Evolutionary conservation across 164 flowering plant species (phyloP).

Genomic region (Warburgia ugandensis): DNA sequence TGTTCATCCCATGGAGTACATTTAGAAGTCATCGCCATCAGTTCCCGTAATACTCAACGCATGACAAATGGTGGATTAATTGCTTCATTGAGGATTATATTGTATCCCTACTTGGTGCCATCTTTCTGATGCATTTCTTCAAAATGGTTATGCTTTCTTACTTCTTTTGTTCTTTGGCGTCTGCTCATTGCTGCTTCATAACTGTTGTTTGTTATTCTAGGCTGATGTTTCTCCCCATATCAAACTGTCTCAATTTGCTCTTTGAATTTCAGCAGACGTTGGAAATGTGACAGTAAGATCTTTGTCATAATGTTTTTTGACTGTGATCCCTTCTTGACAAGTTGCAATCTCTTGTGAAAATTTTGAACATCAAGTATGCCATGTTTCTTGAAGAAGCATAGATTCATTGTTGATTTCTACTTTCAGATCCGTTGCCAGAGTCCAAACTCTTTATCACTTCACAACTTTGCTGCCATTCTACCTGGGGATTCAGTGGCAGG

Average conservation of each 20-base stretch:
- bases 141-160: too few species aligned
- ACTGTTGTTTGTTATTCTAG: background rate
- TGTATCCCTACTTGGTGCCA: too few species aligned
- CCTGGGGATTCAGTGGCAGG: conserved; percentile 97
- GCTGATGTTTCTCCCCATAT: background rate
- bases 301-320: background rate
- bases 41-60: too few species aligned
- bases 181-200: background rate
- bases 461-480: conserved; percentile 80
- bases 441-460: conserved; percentile 24
- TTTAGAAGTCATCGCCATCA: too few species aligned
- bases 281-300: too few species aligned
- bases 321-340: background rate
- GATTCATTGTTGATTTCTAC: conserved; percentile 5
- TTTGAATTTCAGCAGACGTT: too few species aligned
- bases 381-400: background rate
- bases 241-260: too few species aligned
- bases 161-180: too few species aligned
- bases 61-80: too few species aligned
- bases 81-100: too few species aligned
- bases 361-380: background rate
- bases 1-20: too few species aligned
- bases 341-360: background rate
- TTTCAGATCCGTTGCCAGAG: conserved; percentile 45
- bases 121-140: too few species aligned